Base-by-base conservation (phyloP, 1,284 basidiomycete species). In the Ceratobasidium sp. region DNA sequence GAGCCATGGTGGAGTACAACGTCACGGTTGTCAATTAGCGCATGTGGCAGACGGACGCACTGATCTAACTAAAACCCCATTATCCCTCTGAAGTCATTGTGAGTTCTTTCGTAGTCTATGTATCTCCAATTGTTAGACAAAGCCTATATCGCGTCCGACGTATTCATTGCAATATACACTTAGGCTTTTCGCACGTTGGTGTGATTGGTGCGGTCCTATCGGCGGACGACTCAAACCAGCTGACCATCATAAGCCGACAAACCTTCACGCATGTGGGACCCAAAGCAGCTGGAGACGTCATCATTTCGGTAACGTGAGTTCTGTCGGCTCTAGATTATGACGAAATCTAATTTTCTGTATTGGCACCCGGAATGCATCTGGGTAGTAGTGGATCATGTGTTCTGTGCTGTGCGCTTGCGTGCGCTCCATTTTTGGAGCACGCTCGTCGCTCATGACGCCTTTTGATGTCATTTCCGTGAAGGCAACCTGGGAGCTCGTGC, bases 261-360 rank as follows among this genome's bases (percentile, higher is more conserved):
- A 44, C 46, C 23, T n/a, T 43, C n/a, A n/a, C n/a, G n/a, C n/a
- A n/a, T n/a, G n/a, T 58, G 16, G 35, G 21, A 58, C 57, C 18
- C 8, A 58, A 58, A 18, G 59, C 64, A n/a, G n/a, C n/a, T n/a
- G n/a, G n/a, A n/a, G 52, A 69, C 52, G 44, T 55, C 52, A 69
- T 32, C 7, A 7, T 21, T 47, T 43, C 18, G 62, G 57, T 57
- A 57, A 69, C 64, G 52, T 46, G 64, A 69, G 41, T 26, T 8
- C 18, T 54, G n/a, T 8, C 16, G 46, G n/a, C n/a, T 35, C 64
- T 26, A 14, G 38, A 43, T 43, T 21, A 69, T 69, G 64, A 69
- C 64, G 64, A 69, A 41, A 32, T 32, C n/a, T 26, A 38, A 38
- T 41, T 41, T n/a, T 23, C 35, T 2, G 23, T 41, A 46, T 38